Evolutionary conservation across 495 filamentous ascomycete species (phyloP).

Genomic region (Tuber brumale): DNA sequence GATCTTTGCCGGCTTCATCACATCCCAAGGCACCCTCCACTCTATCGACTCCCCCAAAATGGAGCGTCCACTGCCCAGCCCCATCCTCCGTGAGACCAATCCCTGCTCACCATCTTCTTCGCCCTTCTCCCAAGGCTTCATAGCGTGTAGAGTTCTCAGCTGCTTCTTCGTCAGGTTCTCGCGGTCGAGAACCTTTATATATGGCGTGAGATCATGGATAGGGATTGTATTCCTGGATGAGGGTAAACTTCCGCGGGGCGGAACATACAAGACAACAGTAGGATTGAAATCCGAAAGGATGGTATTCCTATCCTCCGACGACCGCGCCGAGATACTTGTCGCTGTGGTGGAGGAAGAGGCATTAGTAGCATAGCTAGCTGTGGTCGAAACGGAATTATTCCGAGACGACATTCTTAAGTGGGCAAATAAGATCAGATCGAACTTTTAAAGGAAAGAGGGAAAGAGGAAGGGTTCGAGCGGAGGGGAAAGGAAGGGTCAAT

Average conservation of each 20-base stretch:
- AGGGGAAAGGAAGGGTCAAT: slow-evolving; percentile 1
- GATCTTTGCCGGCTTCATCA: slow-evolving; percentile 24
- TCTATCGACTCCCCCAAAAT: slow-evolving; percentile 7
- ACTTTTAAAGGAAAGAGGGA: background rate
- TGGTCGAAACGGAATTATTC: slow-evolving; percentile 30
- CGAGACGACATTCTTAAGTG: slow-evolving; percentile 13
- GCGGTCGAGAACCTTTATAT: slow-evolving; percentile 23
- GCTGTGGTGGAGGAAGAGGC: slow-evolving; percentile 14
- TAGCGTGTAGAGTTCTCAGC: slow-evolving; percentile 13
- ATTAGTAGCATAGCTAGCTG: slow-evolving; percentile 9
- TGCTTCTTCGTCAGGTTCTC: slow-evolving; percentile 16
- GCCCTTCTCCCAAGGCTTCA: slow-evolving; percentile 3
- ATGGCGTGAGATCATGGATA: slow-evolving; percentile 26
- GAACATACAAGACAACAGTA: slow-evolving; percentile 27
- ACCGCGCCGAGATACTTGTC: slow-evolving; percentile 16
- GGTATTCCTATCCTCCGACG: slow-evolving; percentile 13
- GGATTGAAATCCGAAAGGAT: slow-evolving; percentile 34
- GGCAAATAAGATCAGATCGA: background rate
- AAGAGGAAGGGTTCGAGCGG: background rate
- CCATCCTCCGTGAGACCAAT: background rate
- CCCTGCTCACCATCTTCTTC: background rate
- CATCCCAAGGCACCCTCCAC: slow-evolving; percentile 29
- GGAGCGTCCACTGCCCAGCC: background rate
- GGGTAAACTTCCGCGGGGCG: slow-evolving; percentile 19
- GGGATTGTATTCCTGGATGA: slow-evolving; percentile 5